Conservation (phyloP, 768 basidiomycete species). For the Boletus subparvulus region DNA sequence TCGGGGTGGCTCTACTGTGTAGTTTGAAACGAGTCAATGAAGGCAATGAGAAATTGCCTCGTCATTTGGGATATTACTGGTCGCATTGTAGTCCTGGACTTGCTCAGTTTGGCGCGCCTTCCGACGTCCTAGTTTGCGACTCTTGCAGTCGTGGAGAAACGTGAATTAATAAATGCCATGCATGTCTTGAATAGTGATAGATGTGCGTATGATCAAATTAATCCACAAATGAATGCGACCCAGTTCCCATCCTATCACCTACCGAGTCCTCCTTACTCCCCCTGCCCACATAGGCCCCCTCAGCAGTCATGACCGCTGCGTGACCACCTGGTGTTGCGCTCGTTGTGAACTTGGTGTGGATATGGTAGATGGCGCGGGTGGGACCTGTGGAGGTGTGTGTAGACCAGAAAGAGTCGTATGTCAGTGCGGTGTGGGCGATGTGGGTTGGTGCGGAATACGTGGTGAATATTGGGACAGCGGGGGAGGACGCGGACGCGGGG, state of each 20-base stretch:
- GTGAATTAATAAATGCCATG: slow-evolving; percentile 3
- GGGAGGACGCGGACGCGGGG: too few relatives aligned
- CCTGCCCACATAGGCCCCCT: slow-evolving; percentile 30
- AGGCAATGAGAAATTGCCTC: too few relatives aligned
- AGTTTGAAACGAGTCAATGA: too few relatives aligned
- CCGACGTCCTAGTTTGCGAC: too few relatives aligned
- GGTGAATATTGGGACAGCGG: not conserved
- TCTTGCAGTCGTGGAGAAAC: not conserved
- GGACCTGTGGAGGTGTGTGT: slow-evolving; percentile 31
- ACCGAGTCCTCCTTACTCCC: slow-evolving; percentile 6
- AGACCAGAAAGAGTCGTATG: too few relatives aligned
- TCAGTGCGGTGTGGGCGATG: slow-evolving; percentile 31
- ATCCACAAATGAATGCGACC: slow-evolving; percentile 17
- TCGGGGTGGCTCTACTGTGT: too few relatives aligned
- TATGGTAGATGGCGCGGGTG: slow-evolving; percentile 31
- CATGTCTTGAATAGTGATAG: slow-evolving; percentile 13
- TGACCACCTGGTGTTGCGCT: slow-evolving; percentile 29
- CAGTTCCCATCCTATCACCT: too few relatives aligned
- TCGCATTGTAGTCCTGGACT: too few relatives aligned
- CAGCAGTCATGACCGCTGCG: slow-evolving; percentile 21
- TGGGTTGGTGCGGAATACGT: not conserved
- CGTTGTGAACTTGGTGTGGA: slow-evolving; percentile 28
- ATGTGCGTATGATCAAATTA: slow-evolving; percentile 25
- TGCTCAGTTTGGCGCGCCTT: too few relatives aligned
- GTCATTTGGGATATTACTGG: too few relatives aligned